Evolutionary conservation across 2,329 filamentous ascomycete genomes (phyloP).

Genomic region (Endocalyx cinctus): DNA sequence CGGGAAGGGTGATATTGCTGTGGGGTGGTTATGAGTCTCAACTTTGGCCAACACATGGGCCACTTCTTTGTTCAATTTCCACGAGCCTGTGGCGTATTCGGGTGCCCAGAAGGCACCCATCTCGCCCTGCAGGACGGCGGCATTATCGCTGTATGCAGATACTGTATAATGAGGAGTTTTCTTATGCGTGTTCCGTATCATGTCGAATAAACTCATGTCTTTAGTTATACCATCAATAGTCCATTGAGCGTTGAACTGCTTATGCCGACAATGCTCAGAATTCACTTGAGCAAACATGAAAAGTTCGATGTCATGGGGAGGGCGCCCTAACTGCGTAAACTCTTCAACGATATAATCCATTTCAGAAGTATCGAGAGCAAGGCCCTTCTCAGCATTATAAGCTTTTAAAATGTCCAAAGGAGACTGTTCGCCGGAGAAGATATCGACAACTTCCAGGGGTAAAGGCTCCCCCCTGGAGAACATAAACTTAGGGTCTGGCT

Average conservation of each 20-base stretch:
- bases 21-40: constrained; percentile 97
- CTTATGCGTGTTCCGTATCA: constrained; percentile 96
- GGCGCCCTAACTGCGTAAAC: constrained; percentile 59
- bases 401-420: constrained; percentile 71
- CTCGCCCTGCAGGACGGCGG: constrained; percentile 79
- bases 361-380: constrained; percentile 82
- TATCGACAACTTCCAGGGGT: constrained; percentile 69
- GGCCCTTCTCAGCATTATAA: constrained; percentile 78
- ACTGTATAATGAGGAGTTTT: constrained; percentile 77
- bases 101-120: constrained; percentile 79
- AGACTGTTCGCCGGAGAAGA: constrained; percentile 60
- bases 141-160: constrained; percentile 96
- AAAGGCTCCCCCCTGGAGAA: constrained; percentile 64
- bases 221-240: constrained; percentile 83
- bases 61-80: constrained; percentile 79
- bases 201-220: constrained; percentile 78
- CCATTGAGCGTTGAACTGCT: constrained; percentile 87
- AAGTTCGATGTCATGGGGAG: constrained; percentile 81
- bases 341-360: constrained; percentile 92
- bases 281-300: constrained; percentile 99
- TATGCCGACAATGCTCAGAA: constrained; percentile 67
- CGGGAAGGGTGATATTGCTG: constrained; percentile 72
- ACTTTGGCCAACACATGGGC: constrained; percentile 91
- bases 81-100: constrained; percentile 78
- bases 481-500: constrained; percentile 69